Conservation (phyloP, 2,329 filamentous ascomycete genomes). For the Xylariomycetidae sp. region DNA sequence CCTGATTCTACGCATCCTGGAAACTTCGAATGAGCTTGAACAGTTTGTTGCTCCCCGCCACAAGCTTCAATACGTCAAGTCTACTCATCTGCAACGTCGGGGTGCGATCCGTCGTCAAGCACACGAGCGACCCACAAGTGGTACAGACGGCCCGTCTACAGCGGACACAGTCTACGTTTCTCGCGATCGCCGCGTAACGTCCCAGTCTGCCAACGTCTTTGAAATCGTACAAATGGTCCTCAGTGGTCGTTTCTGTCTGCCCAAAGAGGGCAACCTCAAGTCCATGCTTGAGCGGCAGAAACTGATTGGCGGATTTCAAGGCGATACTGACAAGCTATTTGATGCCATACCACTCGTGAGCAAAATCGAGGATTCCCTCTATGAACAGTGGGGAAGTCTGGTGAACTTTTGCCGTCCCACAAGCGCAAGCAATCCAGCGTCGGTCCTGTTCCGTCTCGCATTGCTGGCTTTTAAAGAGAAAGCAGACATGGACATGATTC, state of each 20-base stretch:
- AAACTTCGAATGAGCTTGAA: constrained; percentile 24
- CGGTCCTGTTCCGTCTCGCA: constrained; percentile 21
- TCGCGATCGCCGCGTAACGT: constrained; percentile 11
- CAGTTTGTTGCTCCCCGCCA: constrained; percentile 7
- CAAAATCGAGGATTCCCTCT: constrained; percentile 22
- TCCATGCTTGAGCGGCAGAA: constrained; percentile 21
- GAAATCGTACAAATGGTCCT: constrained; percentile 12
- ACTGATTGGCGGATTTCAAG: constrained; percentile 24
- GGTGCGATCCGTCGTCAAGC: constrained; percentile 14
- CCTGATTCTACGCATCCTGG: constrained; percentile 23
- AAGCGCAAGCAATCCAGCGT: constrained; percentile 5
- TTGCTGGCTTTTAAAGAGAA: constrained; percentile 20
- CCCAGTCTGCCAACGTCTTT: constrained; percentile 10
- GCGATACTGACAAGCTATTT: background rate
- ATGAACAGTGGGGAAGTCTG: constrained; percentile 23
- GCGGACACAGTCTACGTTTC: constrained; percentile 14
- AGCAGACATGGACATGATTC: constrained; percentile 19
- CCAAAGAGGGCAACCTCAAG: constrained; percentile 6
- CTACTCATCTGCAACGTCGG: constrained; percentile 10
- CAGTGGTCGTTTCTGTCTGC: constrained; percentile 4
- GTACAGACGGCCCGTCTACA: constrained; percentile 1
- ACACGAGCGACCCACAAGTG: constrained; percentile 10
- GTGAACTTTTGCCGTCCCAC: constrained; percentile 19
- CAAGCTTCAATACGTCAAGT: background rate
- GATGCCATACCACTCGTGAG: constrained; percentile 13